Percentiles rank a stretch among this genome's conserved stretches.
These are phyloP conservation scores for Pythium graminicola DNA, from an alignment of 352 stramenopile species.

Conservation along the genomic window DNA sequence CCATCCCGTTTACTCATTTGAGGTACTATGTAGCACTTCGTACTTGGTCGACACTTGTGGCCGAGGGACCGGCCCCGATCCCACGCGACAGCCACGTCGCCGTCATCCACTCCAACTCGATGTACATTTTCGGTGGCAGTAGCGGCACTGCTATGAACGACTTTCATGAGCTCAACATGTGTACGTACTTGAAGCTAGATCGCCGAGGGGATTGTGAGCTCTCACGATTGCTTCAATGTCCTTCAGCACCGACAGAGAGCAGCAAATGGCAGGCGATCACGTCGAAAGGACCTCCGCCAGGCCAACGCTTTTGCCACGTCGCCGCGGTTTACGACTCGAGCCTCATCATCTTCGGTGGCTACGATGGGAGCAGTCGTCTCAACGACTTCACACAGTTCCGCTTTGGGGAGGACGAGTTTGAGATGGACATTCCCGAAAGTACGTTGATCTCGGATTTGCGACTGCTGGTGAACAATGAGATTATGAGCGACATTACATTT, in stretches of 20 bases:
- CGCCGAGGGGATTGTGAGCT: neutral
- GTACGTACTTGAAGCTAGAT: slow-evolving; percentile 18
- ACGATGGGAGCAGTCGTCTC: slow-evolving; percentile 92
- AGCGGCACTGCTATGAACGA: slow-evolving; percentile 97
- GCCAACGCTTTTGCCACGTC: slow-evolving; percentile 96
- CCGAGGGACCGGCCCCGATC: slow-evolving; percentile 87
- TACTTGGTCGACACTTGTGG: slow-evolving; percentile 87
- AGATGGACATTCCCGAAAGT: slow-evolving; percentile 81
- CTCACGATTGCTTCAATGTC: too few species aligned
- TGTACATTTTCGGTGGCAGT: slow-evolving; percentile 95
- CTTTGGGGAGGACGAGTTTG: slow-evolving; percentile 73
- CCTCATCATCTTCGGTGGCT: slow-evolving; percentile 94
- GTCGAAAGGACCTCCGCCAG: slow-evolving; percentile 75
- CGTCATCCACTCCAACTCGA: slow-evolving; percentile 90
- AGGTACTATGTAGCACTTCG: slow-evolving; percentile 27
- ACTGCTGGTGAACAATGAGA: slow-evolving; percentile 72
- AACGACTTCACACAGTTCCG: slow-evolving; percentile 94
- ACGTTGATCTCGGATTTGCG: slow-evolving; percentile 71
- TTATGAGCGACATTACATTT: slow-evolving; percentile 87
- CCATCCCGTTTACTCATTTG: neutral
- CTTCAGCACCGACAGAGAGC: slow-evolving; percentile 31
- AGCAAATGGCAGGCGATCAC: slow-evolving; percentile 68
- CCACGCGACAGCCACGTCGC: slow-evolving; percentile 96
- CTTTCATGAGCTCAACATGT: slow-evolving; percentile 92
- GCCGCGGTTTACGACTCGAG: slow-evolving; percentile 88